phyloP scores from a whole-genome alignment of 352 stramenopile species.

The Peronospora tabacina region DNA sequence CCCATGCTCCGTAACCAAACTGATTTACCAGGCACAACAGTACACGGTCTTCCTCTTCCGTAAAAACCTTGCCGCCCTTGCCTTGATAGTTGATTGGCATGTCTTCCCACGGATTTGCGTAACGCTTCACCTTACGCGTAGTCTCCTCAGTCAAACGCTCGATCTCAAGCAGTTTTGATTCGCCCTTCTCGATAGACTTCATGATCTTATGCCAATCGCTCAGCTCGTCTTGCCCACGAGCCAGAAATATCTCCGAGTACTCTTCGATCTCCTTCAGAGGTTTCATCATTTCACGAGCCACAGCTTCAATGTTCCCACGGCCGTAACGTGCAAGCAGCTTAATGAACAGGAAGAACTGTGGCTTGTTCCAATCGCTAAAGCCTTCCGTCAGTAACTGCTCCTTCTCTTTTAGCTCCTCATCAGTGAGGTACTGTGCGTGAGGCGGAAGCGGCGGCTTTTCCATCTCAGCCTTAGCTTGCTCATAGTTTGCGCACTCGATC shows the following conservation, averaged over 20 bases:
- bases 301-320: conserved; percentile 61
- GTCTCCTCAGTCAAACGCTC: conserved; percentile 75
- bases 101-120: conserved; percentile 78
- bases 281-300: conserved; percentile 80
- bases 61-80: conserved; percentile 91
- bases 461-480: conserved; percentile 62
- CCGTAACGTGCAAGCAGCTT: conserved; percentile 77
- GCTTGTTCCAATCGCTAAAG: conserved; percentile 84
- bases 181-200: conserved; percentile 84
- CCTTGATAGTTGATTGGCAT: conserved; percentile 87
- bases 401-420: conserved; percentile 89
- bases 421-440: conserved; percentile 69
- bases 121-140: conserved; percentile 62
- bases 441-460: conserved; percentile 70
- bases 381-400: conserved; percentile 80
- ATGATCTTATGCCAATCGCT: conserved; percentile 79
- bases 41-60: conserved; percentile 97
- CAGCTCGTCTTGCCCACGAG: conserved; percentile 61
- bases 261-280: conserved; percentile 64
- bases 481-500: conserved; percentile 74
- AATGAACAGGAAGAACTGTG: conserved; percentile 81
- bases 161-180: conserved; percentile 83
- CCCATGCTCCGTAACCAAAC: conserved; percentile 95
- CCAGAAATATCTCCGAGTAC: conserved; percentile 63
- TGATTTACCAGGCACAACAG: conserved; percentile 95